Evolutionary conservation across 306 rosid genomes (phyloP), one percentile per base, ranked within the genome.

Genomic region (Prosopis cineraria): DNA sequence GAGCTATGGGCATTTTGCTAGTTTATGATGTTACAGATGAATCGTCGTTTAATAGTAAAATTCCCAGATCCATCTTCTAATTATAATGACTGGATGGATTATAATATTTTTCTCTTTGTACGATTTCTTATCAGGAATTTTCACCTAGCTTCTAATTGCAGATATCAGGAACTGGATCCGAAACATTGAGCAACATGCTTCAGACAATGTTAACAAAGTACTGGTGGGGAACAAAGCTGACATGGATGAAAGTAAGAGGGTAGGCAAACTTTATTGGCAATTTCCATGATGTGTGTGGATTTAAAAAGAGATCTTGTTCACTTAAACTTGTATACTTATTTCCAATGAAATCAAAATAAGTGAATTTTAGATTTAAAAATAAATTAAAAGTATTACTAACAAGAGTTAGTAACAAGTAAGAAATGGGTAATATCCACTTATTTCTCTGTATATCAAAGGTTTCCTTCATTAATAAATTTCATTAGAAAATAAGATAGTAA

Each of bases 151-250:
- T 70, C 52, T 74, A 40, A 77, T 82, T 87, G 71, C 96, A 95
- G 98, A 95, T 79, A 95, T 95, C 59, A 89, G 91, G 85, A 95
- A 91, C 72, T 95, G 98, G 98, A 95, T 92, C 83, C 93, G 90
- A 73, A 95, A 90, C 88, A 95, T 95, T 34, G 98, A 93, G 86
- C 98, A 95, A 60, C 98, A 93, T 86, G 98, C 98, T 78, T 92
- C 97, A 16, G 97, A 95, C 84, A 93, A 91, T 63, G 93, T 95
- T 27, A 95, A 91, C 91, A 95, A 91, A 85, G 87, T 95, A 79
- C 84, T 95, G 74, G 98, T 95, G 55, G 98, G 98, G 47, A 95
- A 95, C 91, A 95, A 95, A 88, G 98, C 98, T 14, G 98, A 95
- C 85, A 91, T 93, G 98, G 96, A 89, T 52, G 97, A 92, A 81